Evolutionary conservation across 192 early-diverging fungal genomes (phyloP), one percentile per base, ranked within the genome.

Genomic region (Anaeromyces robustus): DNA sequence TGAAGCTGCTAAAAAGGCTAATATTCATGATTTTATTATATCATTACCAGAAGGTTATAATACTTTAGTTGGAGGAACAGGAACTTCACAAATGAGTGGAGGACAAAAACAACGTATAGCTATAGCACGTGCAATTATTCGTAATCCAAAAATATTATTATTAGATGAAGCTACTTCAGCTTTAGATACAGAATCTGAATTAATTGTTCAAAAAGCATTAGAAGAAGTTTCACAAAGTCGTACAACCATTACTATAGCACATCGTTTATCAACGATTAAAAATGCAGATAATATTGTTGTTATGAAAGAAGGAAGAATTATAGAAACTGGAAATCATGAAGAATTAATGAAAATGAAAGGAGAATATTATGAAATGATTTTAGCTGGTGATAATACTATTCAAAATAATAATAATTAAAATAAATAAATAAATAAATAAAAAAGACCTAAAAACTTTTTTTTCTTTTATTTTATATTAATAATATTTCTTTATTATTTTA

Each of bases 61-160:
- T 18, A 89, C 88, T 16, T 78, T 82, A 22, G 84, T 86, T 13
- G 84, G 85, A 22, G 82, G 84, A 52, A 84, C 86, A 83, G 93
- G 92, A 11, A 85, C 82, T 79, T 91, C 89, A 87, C 86, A 92
- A 26, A 91, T 89, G 9, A 39, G 37, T 79, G 92, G 92, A 77
- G 92, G 92, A 29, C 92, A 93, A 83, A 94, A 94, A 81, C 92
- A 94, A 78, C 90, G 96, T 30, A 89, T 98, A 79, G 95, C 94
- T 7, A 94, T 94, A 17, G 81, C 78, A 19, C 29, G 79, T 29
- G 79, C 79, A 1, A 31, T 80, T 29, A 34, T 80, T 29, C 32
- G 28, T 29, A 80, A 77, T 22, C 79, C 79, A 59, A 80, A 80
- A 16, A 29, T 80, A 11, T 59, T 80, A 29, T 34, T 80, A 59